Evolutionary conservation across 1,284 basidiomycete species (phyloP).

Genomic region (Moniliella sp.): DNA sequence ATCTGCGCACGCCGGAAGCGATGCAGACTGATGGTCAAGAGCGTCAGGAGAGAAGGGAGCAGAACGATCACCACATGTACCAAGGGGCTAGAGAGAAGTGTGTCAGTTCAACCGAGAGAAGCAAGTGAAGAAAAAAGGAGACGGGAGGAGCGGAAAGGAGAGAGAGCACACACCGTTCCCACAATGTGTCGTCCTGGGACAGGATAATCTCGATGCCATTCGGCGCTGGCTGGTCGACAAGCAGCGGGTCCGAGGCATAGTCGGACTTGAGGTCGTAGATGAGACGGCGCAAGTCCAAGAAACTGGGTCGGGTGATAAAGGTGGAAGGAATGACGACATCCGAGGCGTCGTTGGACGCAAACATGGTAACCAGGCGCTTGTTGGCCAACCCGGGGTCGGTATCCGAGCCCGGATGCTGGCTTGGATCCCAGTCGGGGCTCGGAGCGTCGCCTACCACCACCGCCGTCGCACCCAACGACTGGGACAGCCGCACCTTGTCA

Average conservation of each 20-base stretch:
- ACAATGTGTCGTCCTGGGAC: slow-evolving; percentile 18
- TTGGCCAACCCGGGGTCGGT: background rate
- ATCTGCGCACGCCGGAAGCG: slow-evolving; percentile 17
- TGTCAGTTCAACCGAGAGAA: too few species aligned
- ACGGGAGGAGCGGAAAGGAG: background rate
- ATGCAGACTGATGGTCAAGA: slow-evolving; percentile 21
- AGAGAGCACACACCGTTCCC: background rate
- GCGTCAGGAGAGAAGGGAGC: slow-evolving; percentile 25
- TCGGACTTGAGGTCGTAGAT: slow-evolving; percentile 18
- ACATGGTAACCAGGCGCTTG: slow-evolving; percentile 28
- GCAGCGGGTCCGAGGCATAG: background rate
- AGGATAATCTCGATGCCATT: slow-evolving; percentile 22
- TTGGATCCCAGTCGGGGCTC: background rate
- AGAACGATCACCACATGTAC: slow-evolving; percentile 25
- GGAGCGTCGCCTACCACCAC: slow-evolving; percentile 29
- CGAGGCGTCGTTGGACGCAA: slow-evolving; percentile 18
- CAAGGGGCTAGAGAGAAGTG: too few species aligned
- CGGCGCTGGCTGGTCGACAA: background rate
- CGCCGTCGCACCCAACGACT: slow-evolving; percentile 24
- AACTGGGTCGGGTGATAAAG: slow-evolving; percentile 27
- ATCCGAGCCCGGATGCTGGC: background rate
- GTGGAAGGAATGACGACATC: slow-evolving; percentile 27
- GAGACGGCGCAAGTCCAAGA: slow-evolving; percentile 19
- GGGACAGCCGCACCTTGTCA: slow-evolving; percentile 24
- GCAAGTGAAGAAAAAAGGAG: too few species aligned